These are phyloP conservation scores for Nannizzia gypsea DNA, from an alignment of 2,329 filamentous ascomycete species.

Conservation along the genomic window DNA sequence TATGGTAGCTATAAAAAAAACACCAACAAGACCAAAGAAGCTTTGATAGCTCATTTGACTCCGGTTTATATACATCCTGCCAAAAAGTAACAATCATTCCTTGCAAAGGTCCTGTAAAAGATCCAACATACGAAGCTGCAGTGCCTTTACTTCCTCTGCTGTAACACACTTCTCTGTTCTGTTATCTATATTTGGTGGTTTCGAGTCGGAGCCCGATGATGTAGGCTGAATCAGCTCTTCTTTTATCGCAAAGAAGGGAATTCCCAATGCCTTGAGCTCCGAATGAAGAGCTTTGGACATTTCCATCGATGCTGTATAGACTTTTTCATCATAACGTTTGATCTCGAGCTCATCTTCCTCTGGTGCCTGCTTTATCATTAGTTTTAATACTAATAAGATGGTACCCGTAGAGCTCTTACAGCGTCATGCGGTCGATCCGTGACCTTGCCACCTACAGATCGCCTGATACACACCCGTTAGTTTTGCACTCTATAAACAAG, in stretches of 20 bases:
- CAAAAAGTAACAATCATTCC: slow-evolving; percentile 16
- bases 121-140: slow-evolving; percentile 40
- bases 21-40: neutral
- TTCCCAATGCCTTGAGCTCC: slow-evolving; percentile 45
- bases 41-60: neutral
- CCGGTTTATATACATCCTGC: neutral
- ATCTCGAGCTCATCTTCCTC: slow-evolving; percentile 45
- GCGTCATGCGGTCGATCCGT: slow-evolving; percentile 9
- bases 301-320: slow-evolving; percentile 46
- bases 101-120: slow-evolving; percentile 41
- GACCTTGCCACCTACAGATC: slow-evolving; percentile 35
- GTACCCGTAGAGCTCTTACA: neutral
- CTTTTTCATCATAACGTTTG: slow-evolving; percentile 48
- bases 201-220: neutral
- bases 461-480: slow-evolving; percentile 21
- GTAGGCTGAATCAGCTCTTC: slow-evolving; percentile 28
- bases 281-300: slow-evolving; percentile 49
- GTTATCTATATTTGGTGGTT: neutral
- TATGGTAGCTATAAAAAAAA: neutral
- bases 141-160: slow-evolving; percentile 30
- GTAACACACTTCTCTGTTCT: slow-evolving; percentile 23
- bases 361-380: slow-evolving; percentile 24
- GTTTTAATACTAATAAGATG: neutral
- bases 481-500: neutral
- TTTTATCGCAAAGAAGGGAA: slow-evolving; percentile 50